Conservation (phyloP, 2,329 filamentous ascomycete genomes). For the Venturiaceae sp. region DNA sequence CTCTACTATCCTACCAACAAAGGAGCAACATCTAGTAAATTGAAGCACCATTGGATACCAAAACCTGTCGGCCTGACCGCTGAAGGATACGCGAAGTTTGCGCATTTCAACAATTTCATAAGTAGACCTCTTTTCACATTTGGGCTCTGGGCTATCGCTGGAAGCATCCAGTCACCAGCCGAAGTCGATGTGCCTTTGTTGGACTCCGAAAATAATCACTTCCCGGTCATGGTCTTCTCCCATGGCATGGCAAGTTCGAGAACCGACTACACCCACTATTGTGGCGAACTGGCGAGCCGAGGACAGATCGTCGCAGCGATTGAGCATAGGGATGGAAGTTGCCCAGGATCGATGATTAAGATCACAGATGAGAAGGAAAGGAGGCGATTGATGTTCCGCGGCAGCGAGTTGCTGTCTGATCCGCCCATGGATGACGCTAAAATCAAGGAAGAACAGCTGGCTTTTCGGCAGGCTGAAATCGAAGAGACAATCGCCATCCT, state of each 20-base stretch:
- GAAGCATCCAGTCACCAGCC: slow-evolving; percentile 3
- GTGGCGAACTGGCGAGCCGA: slow-evolving; percentile 68
- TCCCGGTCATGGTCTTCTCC: slow-evolving; percentile 79
- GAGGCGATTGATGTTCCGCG: slow-evolving; percentile 26
- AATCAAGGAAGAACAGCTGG: slow-evolving; percentile 4
- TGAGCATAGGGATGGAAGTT: slow-evolving; percentile 75
- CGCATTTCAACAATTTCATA: slow-evolving; percentile 20
- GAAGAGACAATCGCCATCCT: neutral
- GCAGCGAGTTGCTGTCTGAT: slow-evolving; percentile 25
- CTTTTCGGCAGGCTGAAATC: slow-evolving; percentile 6
- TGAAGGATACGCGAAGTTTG: slow-evolving; percentile 21
- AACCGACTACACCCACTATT: slow-evolving; percentile 75
- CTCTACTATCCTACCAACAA: slow-evolving; percentile 61
- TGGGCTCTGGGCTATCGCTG: slow-evolving; percentile 3
- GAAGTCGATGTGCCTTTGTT: slow-evolving; percentile 5
- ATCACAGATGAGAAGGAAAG: slow-evolving; percentile 33
- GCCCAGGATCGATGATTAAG: slow-evolving; percentile 62
- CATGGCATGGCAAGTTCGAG: slow-evolving; percentile 74
- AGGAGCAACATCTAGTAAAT: slow-evolving; percentile 1
- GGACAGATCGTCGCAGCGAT: slow-evolving; percentile 72
- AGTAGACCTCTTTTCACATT: neutral
- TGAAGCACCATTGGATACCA: slow-evolving; percentile 3
- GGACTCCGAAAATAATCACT: slow-evolving; percentile 38
- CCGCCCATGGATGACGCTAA: neutral
- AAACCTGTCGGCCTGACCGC: slow-evolving; percentile 16